phyloP scores from a whole-genome alignment of 345 rosid genomes.

The Capsella bursapastoris region DNA sequence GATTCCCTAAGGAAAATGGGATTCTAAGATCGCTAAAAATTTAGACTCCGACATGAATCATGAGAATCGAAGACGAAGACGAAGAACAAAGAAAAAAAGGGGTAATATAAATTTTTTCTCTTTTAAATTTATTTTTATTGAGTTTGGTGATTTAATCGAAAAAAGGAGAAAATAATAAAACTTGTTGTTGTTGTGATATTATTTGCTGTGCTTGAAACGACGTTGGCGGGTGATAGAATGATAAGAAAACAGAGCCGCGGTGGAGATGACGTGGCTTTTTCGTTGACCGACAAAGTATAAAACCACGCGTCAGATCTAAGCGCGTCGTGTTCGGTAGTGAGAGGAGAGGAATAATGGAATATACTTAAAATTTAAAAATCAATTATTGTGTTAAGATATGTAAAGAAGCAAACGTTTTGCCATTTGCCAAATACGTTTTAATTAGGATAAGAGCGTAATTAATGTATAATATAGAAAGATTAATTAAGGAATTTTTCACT shows the following conservation, averaged over 20 bases:
- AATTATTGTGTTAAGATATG: background rate
- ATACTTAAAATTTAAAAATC: background rate
- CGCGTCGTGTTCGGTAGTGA: constrained; percentile 13
- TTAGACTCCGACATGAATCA: constrained; percentile 19
- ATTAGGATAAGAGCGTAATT: too few species aligned
- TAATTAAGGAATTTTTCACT: too few species aligned
- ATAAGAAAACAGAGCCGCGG: background rate
- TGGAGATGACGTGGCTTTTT: constrained; percentile 36
- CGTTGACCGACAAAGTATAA: constrained; percentile 22
- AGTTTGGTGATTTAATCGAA: constrained; percentile 27
- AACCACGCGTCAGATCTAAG: constrained; percentile 21
- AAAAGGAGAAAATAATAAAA: background rate
- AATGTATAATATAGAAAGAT: too few species aligned
- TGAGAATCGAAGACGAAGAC: constrained; percentile 16
- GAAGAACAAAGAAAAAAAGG: constrained; percentile 16
- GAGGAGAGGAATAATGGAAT: constrained; percentile 5
- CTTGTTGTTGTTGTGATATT: background rate
- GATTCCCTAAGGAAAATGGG: constrained; percentile 29
- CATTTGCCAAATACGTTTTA: too few species aligned
- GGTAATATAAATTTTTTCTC: background rate
- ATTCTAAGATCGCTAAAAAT: background rate
- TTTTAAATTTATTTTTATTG: background rate
- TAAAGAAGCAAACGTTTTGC: background rate
- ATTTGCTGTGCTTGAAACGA: constrained; percentile 31
- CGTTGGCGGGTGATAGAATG: constrained; percentile 29